These are phyloP conservation scores for barrel medic (Medicago truncatula) DNA, from an alignment of 306 rosid species.

Conservation along the genomic window DNA sequence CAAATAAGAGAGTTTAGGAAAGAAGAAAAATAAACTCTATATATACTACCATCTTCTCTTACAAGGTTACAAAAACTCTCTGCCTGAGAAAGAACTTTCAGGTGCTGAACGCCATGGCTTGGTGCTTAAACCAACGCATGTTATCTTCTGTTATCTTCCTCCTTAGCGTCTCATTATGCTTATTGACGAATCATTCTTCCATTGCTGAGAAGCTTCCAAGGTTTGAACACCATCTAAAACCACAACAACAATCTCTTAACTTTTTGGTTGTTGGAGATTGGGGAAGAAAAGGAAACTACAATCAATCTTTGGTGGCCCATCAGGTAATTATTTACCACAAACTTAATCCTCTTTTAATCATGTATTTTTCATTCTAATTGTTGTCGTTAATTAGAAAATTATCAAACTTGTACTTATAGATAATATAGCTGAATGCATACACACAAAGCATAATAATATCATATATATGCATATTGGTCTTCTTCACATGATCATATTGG, in stretches of 20 bases:
- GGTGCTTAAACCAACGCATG: not conserved
- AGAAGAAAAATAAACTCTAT: too few species aligned
- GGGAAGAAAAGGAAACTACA: slow-evolving; percentile 71
- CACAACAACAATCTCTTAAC: slow-evolving; percentile 49
- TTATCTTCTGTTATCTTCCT: not conserved
- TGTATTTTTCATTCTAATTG: not conserved
- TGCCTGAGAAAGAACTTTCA: not conserved
- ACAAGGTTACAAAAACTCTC: not conserved
- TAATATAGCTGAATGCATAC: too few species aligned
- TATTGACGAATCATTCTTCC: slow-evolving; percentile 35
- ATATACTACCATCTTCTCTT: not conserved
- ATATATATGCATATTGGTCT: too few species aligned
- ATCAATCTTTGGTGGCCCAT: slow-evolving; percentile 67
- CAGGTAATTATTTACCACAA: slow-evolving; percentile 46
- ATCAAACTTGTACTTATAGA: too few species aligned
- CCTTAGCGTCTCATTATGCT: not conserved
- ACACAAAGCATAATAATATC: too few species aligned
- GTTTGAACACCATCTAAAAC: slow-evolving; percentile 40
- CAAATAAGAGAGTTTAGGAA: too few species aligned
- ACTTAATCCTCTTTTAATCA: not conserved
- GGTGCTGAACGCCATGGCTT: not conserved
- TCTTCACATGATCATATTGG: too few species aligned
- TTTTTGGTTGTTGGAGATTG: slow-evolving; percentile 74
- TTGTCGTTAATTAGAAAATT: not conserved
- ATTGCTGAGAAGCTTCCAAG: slow-evolving; percentile 47